Conservation (phyloP, 2,329 filamentous ascomycete species). For the Verruconis gallopava region DNA sequence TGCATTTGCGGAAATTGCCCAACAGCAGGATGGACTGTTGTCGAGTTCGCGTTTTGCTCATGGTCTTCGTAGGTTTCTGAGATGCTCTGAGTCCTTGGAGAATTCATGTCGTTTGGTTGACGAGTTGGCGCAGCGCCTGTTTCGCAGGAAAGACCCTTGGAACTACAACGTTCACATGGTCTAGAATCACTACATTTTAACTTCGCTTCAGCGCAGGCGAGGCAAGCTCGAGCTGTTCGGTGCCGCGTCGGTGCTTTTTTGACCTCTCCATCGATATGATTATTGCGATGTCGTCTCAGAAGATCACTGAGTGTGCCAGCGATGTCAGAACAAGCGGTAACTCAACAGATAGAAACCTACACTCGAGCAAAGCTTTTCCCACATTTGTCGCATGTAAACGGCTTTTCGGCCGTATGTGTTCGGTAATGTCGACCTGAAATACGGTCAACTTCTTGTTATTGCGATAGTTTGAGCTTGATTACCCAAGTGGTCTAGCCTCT, state of each 20-base stretch:
- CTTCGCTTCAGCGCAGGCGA: constrained; percentile 38
- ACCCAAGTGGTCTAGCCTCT: not conserved
- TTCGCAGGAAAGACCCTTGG: constrained; percentile 33
- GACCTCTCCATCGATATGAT: constrained; percentile 25
- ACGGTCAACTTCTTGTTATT: not conserved
- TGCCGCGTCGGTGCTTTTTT: constrained; percentile 13
- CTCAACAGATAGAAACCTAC: too few relatives aligned
- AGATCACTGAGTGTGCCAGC: constrained; percentile 32
- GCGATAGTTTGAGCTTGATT: not conserved
- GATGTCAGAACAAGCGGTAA: too few relatives aligned
- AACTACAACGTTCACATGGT: constrained; percentile 38
- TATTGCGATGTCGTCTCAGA: constrained; percentile 37
- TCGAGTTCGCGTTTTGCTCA: too few relatives aligned
- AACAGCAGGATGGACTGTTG: too few relatives aligned
- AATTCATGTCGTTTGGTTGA: too few relatives aligned
- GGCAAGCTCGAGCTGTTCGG: constrained; percentile 30
- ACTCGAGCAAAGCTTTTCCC: constrained; percentile 34
- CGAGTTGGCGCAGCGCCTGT: constrained; percentile 5
- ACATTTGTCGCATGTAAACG: constrained; percentile 32
- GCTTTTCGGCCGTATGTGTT: constrained; percentile 23
- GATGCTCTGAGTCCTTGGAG: too few relatives aligned
- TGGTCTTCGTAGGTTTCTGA: too few relatives aligned
- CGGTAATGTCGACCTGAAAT: not conserved
- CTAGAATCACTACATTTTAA: constrained; percentile 42
- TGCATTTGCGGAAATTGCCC: too few relatives aligned